Conservation (phyloP, 1,139 yeast species). For the Suhomyces chickasaworum region DNA sequence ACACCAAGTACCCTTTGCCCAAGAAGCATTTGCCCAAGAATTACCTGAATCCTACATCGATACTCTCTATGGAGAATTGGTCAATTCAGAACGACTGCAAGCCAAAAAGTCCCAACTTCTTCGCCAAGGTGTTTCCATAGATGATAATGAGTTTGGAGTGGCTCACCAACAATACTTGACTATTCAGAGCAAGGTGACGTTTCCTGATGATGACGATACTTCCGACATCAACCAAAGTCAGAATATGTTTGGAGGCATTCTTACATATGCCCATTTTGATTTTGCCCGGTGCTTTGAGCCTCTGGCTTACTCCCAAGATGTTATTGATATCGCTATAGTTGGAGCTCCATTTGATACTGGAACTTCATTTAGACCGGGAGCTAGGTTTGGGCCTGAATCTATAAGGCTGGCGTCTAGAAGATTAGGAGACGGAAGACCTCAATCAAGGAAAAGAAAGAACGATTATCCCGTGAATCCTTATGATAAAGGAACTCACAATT, state of each 20-base stretch:
- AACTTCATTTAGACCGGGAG: constrained; percentile 51
- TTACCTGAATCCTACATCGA: constrained; percentile 25
- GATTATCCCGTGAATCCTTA: constrained; percentile 27
- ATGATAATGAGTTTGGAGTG: not conserved
- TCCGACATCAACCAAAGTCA: constrained; percentile 28
- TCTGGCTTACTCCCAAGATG: constrained; percentile 14
- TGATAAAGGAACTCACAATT: constrained; percentile 31
- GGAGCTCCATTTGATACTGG: constrained; percentile 59
- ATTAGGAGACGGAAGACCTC: constrained; percentile 31
- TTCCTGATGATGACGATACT: constrained; percentile 43
- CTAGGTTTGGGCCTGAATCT: constrained; percentile 54
- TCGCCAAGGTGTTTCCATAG: not conserved
- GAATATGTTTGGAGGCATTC: constrained; percentile 43
- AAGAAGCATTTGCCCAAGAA: not conserved
- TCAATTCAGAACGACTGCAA: constrained; percentile 16
- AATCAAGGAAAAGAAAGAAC: constrained; percentile 19
- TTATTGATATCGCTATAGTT: constrained; percentile 48
- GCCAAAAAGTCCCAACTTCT: constrained; percentile 5
- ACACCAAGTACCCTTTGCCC: too few species aligned
- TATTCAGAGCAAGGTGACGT: constrained; percentile 25
- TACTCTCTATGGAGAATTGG: constrained; percentile 28
- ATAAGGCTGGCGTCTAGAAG: constrained; percentile 44
- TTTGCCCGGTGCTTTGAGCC: constrained; percentile 40
- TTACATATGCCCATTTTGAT: constrained; percentile 49
- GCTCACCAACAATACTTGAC: constrained; percentile 11